Evolutionary conservation across 2,329 filamentous ascomycete genomes (phyloP), one percentile per base, ranked within the genome.

Genomic region (Scorias spongiosa): DNA sequence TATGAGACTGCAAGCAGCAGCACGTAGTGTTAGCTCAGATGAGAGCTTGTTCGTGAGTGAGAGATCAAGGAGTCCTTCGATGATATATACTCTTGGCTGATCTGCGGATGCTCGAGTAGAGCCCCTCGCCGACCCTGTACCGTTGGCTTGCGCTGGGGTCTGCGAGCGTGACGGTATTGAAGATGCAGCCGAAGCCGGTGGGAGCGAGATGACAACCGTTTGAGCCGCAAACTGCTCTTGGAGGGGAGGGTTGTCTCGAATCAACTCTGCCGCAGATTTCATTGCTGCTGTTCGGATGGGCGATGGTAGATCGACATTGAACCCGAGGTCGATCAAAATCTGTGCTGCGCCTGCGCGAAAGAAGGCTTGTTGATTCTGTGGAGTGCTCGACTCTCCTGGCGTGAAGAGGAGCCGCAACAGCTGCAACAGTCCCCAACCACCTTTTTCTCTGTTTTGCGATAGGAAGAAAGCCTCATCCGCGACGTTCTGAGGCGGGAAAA

Each of bases 181-280:
- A 9, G 32, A 15, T 36, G 32, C 4, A 40, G 49, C 49, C 29
- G 51, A 44, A 20, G 46, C 48, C 1, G 48, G 42, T 15, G 51
- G 45, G 11, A 44, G 38, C 6, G 52, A 49, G 12, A 54, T 41
- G 10, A 71, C 71, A 2, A 96, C 86, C 54, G 85, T 82, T 38
- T 93, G 72, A 55, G 91, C 83, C 4, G 87, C 89, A 60, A 98
- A 96, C 40, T 73, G 76, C 64, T 95, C 87, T 62, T 98, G 91
- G 8, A 96, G 69, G 5, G 69, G 70, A 18, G 79, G 62, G 58
- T 94, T 94, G 37, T 78, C 83, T 49, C 81, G 76, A 54, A 98
- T 93, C 54, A 93, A 74, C 63, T 94, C 87, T 44, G 86, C 87
- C 57, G 86, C 93, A 29, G 86, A 84, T 51, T 77, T 73, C 42